phyloP scores from a whole-genome alignment of 176 grass and related monocot species.

The Melocanna baccifera region DNA sequence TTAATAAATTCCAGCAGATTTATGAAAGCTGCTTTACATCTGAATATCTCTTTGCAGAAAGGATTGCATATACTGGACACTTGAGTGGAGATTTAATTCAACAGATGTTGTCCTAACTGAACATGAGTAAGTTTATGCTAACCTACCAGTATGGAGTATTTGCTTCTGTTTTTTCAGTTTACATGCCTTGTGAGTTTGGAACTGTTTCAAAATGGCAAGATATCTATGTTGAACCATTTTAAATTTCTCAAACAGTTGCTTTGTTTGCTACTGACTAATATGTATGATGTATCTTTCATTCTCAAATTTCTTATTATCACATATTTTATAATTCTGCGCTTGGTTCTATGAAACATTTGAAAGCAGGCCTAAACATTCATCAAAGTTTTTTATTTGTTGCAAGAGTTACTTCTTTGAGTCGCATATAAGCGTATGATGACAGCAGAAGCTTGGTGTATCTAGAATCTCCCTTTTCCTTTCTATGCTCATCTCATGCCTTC shows the following conservation, averaged over 20 bases:
- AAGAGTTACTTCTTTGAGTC: not conserved
- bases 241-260: not conserved
- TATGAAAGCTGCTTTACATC: not conserved
- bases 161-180: not conserved
- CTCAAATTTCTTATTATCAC: not conserved
- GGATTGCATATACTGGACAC: constrained; percentile 79
- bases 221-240: not conserved
- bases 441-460: not conserved
- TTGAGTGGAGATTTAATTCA: constrained; percentile 82
- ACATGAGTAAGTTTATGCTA: constrained; percentile 58
- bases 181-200: not conserved
- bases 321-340: not conserved
- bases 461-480: not conserved
- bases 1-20: not conserved
- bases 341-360: not conserved
- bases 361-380: not conserved
- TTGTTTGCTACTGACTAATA: not conserved
- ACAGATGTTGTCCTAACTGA: constrained; percentile 62
- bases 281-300: not conserved
- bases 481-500: constrained; percentile 7
- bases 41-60: constrained; percentile 46
- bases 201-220: not conserved
- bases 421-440: not conserved
- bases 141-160: not conserved
- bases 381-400: not conserved